Evolutionary conservation across 371 early-diverging fungal species (phyloP), one percentile per base, ranked within the genome.

Genomic region (Lichtheimia ornata): DNA sequence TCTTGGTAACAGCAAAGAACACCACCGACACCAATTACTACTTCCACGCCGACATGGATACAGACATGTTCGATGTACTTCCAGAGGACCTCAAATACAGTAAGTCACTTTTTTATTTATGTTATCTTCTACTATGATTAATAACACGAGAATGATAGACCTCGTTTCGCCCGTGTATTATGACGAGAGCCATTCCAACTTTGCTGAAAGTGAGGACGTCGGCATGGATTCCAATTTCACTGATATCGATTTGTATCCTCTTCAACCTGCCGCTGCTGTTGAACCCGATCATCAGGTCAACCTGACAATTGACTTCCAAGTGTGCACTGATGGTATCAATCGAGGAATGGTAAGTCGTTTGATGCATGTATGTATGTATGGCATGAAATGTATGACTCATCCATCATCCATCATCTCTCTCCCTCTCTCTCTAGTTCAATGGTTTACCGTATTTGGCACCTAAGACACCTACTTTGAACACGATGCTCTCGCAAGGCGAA

Each of bases 31-130:
- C 61, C 35, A 92, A 93, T 75, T 91, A 87, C 65, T 58, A 71
- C 41, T 64, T 91, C 66, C 88, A 88, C 56, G 88, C 86, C 15
- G 86, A 88, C 58, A 86, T 91, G 86, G 83, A 90, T 52, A 77
- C 77, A 14, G 77, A 68, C 66, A 90, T 91, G 90, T 89, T 91
- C 66, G 91, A 90, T 66, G 52, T 43, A 25, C 62, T 85, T 18
- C 88, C 90, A 2, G 73, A 59, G 0, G 73, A 61, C 20, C 77
- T 90, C 24, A 30, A 74, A 30, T 53, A 82, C 60, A 85, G 66
- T 66, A 63, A 42, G 68, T 53, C 22, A 17, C 35, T 9, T 11
- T 35, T 11, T 35, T 2, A 1, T 35, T 7, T 28, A 28, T 35
- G 11, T 35, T 35, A 35, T 35, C 0, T 35, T 35, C 9, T 2